Base-by-base conservation (phyloP, 2,329 filamentous ascomycete genomes). In the Allantophomopsis lycopodina region DNA sequence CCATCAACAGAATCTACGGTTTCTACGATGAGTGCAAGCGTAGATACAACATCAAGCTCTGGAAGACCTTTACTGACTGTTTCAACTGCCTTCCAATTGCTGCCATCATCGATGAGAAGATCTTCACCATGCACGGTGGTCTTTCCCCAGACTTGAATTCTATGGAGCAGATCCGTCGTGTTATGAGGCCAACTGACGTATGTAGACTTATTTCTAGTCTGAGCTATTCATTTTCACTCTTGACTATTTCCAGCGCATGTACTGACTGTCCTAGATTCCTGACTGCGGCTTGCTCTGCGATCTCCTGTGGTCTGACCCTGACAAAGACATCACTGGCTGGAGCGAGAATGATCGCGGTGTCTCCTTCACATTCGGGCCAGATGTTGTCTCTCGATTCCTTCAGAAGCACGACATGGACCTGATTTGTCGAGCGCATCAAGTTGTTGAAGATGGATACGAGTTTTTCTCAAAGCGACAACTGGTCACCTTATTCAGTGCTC, bases 21-120 rank as follows among this genome's bases (percentile, higher is more conserved):
- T 98, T 98, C 71, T 98, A 98, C 71, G 91, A 98, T 58, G 89
- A 98, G 66, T 98, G 89, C 79, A 98, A 98, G 73, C 82, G 91
- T 59, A 76, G 89, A 53, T 96, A 94, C 70, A 98, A 96, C 66
- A 94, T 96, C 71, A 96, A 96, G 76, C 74, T 96, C 45, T 96
- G 89, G 89, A 98, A 98, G 76, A 96, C 89, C 1, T 96, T 98
- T 61, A 95, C 88, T 47, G 89, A 98, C 62, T 95, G 88, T 73
- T 98, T 98, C 77, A 98, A 98, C 73, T 95, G 87, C 66, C 67
- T 96, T 57, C 89, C 89, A 36, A 96, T 98, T 61, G 91, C 89
- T 42, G 89, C 91, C 51, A 98, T 98, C 65, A 95, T 98, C 54
- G 89, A 94, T 58, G 91, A 95, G 72, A 98, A 96, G 81, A 98